Evolutionary conservation across 768 basidiomycete species (phyloP).

Genomic region (Porpolomopsis calyptriformis): DNA sequence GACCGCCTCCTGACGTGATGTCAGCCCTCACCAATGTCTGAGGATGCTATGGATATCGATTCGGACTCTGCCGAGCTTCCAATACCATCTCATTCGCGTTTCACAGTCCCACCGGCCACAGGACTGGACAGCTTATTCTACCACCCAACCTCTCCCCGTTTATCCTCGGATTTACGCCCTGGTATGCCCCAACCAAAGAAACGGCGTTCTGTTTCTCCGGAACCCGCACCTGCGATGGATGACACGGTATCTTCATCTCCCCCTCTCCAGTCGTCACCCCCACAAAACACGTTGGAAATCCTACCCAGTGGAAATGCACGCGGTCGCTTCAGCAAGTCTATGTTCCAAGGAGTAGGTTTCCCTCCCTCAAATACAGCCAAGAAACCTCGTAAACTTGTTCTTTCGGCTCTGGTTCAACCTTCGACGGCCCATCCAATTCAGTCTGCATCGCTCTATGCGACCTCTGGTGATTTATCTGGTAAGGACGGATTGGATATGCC

Average conservation of each 20-base stretch:
- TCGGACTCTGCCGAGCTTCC: conserved; percentile 5
- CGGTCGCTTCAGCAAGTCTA: conserved; percentile 39
- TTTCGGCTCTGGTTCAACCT: conserved; percentile 53
- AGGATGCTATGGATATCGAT: conserved; percentile 78
- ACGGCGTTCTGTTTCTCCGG: conserved; percentile 52
- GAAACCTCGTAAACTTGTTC: conserved; percentile 52
- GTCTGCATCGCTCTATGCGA: conserved; percentile 38
- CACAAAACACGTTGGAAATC: conserved; percentile 37
- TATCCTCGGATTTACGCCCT: conserved; percentile 35
- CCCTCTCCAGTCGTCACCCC: conserved; percentile 39
- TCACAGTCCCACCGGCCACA: conserved; percentile 42
- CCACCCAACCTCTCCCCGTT: conserved; percentile 40
- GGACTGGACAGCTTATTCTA: conserved; percentile 55
- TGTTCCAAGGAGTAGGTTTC: conserved; percentile 42
- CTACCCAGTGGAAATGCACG: conserved; percentile 39
- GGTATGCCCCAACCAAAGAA: conserved; percentile 38
- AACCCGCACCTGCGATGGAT: conserved; percentile 30
- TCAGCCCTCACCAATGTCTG: conserved; percentile 36
- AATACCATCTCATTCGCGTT: conserved; percentile 28
- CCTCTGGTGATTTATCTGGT: conserved; percentile 17
- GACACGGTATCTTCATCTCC: conserved; percentile 34
- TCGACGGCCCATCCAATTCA: conserved; percentile 26
- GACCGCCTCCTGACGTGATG: conserved; percentile 3
- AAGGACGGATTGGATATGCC: conserved; percentile 23
- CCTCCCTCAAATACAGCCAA: conserved; percentile 45